Conservation (phyloP, 2,329 filamentous ascomycete genomes). For the Sclerotinia minor region DNA sequence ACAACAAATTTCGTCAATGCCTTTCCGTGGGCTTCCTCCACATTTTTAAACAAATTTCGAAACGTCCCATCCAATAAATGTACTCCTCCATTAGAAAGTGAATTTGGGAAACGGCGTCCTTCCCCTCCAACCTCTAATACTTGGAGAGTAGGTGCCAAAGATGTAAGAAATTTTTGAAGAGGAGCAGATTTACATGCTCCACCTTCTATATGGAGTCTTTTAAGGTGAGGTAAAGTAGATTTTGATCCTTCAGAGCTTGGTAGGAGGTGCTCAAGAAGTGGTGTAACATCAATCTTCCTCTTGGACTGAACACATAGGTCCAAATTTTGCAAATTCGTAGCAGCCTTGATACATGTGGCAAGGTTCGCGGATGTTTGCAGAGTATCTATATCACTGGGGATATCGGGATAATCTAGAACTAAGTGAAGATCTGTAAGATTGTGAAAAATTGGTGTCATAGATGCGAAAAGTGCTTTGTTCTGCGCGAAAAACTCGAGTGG, state of each 20-base stretch:
- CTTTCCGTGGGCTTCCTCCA: constrained; percentile 43
- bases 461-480: constrained; percentile 24
- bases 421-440: constrained; percentile 31
- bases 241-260: not conserved
- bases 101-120: constrained; percentile 46
- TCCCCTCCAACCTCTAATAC: constrained; percentile 49
- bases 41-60: constrained; percentile 46
- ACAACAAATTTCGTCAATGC: constrained; percentile 48
- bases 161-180: not conserved
- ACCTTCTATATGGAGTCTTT: constrained; percentile 14
- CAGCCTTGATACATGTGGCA: constrained; percentile 27
- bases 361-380: constrained; percentile 31
- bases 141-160: constrained; percentile 41
- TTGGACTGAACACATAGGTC: constrained; percentile 32
- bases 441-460: constrained; percentile 29
- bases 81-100: constrained; percentile 48
- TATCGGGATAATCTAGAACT: constrained; percentile 32
- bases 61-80: constrained; percentile 50
- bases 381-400: constrained; percentile 11
- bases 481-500: constrained; percentile 40
- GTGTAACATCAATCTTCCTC: constrained; percentile 10
- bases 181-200: constrained; percentile 1
- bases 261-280: not conserved
- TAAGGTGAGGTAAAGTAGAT: not conserved
- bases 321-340: constrained; percentile 29